phyloP scores from a whole-genome alignment of 225 moss, liverwort and hornwort genomes.

The Asterella californica region DNA sequence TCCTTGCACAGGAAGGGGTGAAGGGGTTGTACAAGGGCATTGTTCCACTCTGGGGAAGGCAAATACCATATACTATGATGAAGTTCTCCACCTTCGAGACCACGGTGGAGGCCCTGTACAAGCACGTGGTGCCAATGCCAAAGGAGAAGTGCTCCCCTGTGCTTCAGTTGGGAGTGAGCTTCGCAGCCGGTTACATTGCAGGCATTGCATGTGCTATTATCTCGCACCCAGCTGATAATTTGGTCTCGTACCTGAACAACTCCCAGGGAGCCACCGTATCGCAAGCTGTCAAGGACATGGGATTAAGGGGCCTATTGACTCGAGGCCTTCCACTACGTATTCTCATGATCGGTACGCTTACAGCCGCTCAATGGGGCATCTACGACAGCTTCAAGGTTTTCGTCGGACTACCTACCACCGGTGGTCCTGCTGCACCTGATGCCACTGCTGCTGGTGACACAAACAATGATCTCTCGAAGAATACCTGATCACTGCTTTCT shows the following conservation, averaged over 20 bases:
- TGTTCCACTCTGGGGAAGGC: conserved; percentile 78
- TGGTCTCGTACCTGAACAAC: conserved; percentile 83
- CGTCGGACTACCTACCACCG: conserved; percentile 79
- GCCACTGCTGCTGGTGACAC: too few species aligned
- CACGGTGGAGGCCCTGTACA: conserved; percentile 70
- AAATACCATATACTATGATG: conserved; percentile 99
- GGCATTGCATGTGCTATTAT: conserved; percentile 82
- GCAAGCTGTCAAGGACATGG: conserved; percentile 72
- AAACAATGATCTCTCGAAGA: too few species aligned
- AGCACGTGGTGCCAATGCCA: conserved; percentile 48
- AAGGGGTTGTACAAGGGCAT: conserved; percentile 62
- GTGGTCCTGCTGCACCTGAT: conserved; percentile 16
- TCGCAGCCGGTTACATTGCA: conserved; percentile 83
- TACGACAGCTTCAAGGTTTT: conserved; percentile 86
- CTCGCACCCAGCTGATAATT: conserved; percentile 89
- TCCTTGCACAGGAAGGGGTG: conserved; percentile 59
- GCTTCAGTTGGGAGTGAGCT: conserved; percentile 77
- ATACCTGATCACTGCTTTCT: too few species aligned
- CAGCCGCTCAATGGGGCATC: conserved; percentile 82
- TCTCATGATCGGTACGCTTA: conserved; percentile 86
- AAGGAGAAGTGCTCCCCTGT: conserved; percentile 46
- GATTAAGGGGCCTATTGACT: conserved; percentile 57
- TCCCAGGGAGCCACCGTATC: conserved; percentile 65
- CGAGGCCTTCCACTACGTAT: conserved; percentile 81
- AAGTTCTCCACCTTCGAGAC: conserved; percentile 87